Base-by-base conservation (phyloP, 441 rosid genomes). In the Hura crepitans region DNA sequence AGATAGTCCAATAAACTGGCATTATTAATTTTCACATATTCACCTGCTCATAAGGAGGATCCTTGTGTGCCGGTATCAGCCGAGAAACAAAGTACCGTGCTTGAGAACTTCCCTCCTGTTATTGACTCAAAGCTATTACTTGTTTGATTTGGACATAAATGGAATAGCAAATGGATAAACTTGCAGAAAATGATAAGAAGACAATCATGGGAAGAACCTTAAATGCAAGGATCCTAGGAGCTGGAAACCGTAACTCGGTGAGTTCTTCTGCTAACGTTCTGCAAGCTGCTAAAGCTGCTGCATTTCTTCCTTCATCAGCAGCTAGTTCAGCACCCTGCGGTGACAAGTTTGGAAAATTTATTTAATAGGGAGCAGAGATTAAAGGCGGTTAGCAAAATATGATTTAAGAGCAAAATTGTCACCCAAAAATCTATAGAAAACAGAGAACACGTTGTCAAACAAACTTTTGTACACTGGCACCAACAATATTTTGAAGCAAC, bases 31-130 rank as follows among this genome's bases (percentile, higher is more conserved):
- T 12, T n/a, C 6, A 35, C 6, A 42, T 57, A 56, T 72, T 84
- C 61, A 92, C 97, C 93, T 92, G 99, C 69, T 92, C 97, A 64
- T 95, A 95, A 54, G 99, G 96, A 75, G 96, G 96, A 78, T 95
- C 99, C 84, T 90, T 92, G 84, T 92, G 97, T 47, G 97, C 98
- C 20, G 99, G 95, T 74, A 95, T 95, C 79, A 92, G 80, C 75
- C 96, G 85, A 60, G 95, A 86, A 70, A 89, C 90, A 79, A 95
- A 95, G 75, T 87, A 95, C 53, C 99, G 81, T 25, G 99, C 97
- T 81, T 82, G 98, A 47, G 99, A 95, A 80, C 96, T 92, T 61
- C 96, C 91, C 68, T 95, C 98, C 98, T 92, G 89, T 79, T 67
- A 76, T 64, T 62, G 64, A 62, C 28, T 37, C 60, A 75, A 37